Evolutionary conservation across 176 grass and related monocot species (phyloP).

Genomic region (Carex scoparia): DNA sequence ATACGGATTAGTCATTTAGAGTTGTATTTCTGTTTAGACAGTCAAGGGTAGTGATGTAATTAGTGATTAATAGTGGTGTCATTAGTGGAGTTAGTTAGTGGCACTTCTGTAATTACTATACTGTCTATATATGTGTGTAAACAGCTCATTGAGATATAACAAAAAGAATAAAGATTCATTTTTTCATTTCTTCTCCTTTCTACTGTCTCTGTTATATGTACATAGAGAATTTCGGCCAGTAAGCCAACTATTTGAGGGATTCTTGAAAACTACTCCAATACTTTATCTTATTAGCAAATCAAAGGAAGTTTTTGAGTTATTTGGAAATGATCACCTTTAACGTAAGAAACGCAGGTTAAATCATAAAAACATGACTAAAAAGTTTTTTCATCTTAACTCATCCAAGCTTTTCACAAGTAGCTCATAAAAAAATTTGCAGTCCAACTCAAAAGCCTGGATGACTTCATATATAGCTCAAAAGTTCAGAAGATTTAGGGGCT

Average conservation of each 20-base stretch:
- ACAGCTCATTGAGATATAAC: no score
- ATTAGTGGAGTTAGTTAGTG: no score
- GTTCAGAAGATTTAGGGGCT: background rate
- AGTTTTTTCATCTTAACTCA: background rate
- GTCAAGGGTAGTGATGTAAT: no score
- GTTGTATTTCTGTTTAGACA: no score
- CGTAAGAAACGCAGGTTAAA: background rate
- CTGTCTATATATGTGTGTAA: no score
- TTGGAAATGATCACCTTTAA: background rate
- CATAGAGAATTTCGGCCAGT: background rate
- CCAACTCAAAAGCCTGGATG: background rate
- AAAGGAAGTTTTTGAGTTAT: background rate
- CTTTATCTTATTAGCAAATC: background rate
- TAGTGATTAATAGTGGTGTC: no score
- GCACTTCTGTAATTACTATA: no score
- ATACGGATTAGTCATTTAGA: no score
- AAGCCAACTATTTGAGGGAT: background rate
- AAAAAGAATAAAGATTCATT: no score
- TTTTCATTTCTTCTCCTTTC: no score
- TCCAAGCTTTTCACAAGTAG: background rate
- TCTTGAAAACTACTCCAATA: background rate
- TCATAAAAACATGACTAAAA: background rate
- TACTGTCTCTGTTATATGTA: background rate
- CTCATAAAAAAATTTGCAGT: background rate
- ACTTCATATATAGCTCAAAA: background rate